These are phyloP conservation scores for Durusdinium trenchii DNA, from an alignment of 73 alveolate genomes.

Conservation along the genomic window DNA sequence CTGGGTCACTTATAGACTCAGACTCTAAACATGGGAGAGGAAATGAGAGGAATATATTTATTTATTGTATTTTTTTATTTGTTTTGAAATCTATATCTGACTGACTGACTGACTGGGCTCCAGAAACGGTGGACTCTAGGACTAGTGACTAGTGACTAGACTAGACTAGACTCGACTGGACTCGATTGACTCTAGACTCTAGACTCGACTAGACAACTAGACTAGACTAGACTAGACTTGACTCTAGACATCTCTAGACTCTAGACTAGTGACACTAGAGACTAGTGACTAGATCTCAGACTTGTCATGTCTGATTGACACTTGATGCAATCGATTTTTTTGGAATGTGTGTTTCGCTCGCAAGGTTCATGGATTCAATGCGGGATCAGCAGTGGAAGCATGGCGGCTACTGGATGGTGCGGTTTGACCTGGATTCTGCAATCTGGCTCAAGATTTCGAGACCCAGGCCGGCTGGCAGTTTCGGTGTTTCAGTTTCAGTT, in stretches of 20 bases:
- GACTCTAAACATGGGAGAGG: background rate
- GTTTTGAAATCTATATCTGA: background rate
- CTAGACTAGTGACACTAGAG: background rate
- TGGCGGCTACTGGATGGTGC: background rate
- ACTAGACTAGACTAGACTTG: background rate
- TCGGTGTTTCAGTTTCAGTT: no score
- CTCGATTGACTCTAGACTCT: background rate
- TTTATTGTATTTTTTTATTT: background rate
- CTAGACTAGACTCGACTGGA: background rate
- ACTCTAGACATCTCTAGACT: background rate
- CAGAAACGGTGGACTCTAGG: background rate
- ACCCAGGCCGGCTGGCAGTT: background rate
- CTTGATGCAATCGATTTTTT: no score
- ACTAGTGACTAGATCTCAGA: background rate
- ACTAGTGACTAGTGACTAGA: no score
- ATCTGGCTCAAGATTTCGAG: background rate
- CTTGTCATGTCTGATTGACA: no score
- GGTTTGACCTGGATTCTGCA: background rate
- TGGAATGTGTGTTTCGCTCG: background rate
- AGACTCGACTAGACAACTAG: background rate
- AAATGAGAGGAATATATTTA: background rate
- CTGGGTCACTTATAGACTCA: background rate
- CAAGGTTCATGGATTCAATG: background rate
- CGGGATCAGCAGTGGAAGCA: background rate
- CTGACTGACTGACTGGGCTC: background rate